Percentiles rank a stretch among this genome's conserved stretches.
phyloP scores from a whole-genome alignment of 179 eudicot genomes.

The Patellifolia procumbens region DNA sequence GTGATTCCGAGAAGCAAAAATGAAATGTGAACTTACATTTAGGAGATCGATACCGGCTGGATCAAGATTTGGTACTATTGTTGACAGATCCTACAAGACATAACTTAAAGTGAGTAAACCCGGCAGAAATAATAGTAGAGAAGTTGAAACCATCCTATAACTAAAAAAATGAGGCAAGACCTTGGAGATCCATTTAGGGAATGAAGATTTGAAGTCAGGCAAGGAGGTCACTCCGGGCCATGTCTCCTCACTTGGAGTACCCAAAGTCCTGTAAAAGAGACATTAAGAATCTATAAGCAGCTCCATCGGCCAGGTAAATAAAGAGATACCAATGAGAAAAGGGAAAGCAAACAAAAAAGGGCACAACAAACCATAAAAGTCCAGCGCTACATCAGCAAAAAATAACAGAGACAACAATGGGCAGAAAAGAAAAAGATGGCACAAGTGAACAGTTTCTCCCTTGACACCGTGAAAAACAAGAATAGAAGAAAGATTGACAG shows the following conservation, averaged over 20 bases:
- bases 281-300: not conserved
- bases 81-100: conserved; percentile 63
- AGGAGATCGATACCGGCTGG: conserved; percentile 86
- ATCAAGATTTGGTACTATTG: conserved; percentile 78
- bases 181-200: conserved; percentile 89
- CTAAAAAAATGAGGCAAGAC: conserved; percentile 32
- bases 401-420: not conserved
- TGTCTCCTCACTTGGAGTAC: conserved; percentile 91
- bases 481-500: not conserved
- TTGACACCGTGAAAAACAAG: not conserved
- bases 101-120: conserved; percentile 16
- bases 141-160: not conserved
- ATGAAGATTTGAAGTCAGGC: conserved; percentile 84
- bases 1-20: not conserved
- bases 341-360: not conserved
- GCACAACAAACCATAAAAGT: not conserved
- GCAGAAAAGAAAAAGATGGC: not conserved
- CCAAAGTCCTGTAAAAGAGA: conserved; percentile 60
- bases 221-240: conserved; percentile 98
- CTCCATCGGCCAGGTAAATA: not conserved
- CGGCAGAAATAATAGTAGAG: not conserved
- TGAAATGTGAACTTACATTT: conserved; percentile 46
- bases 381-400: not conserved
- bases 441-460: not conserved
- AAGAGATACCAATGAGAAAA: not conserved